Evolutionary conservation across 202 grass and related monocot species (phyloP).

Genomic region (Eragrostis tef): DNA sequence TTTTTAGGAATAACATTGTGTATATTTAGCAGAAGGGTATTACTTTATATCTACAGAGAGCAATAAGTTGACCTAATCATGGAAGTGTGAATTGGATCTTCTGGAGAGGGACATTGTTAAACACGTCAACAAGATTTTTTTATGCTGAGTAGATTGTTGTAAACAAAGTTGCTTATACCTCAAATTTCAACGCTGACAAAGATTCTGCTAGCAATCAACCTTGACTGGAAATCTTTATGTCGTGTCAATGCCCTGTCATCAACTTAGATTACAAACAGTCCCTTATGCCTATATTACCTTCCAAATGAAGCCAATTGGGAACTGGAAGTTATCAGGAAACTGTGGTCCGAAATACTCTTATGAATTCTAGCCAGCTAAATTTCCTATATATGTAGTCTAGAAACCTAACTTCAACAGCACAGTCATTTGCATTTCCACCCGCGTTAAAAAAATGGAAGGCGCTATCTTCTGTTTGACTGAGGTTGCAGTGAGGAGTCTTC

Average conservation of each 20-base stretch:
- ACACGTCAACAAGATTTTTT: background rate
- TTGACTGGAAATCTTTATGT: background rate
- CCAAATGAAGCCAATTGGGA: constrained; percentile 7
- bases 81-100: background rate
- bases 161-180: background rate
- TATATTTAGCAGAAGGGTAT: background rate
- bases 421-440: background rate
- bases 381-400: constrained; percentile 21
- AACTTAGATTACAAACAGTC: background rate
- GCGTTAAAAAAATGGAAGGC: constrained; percentile 32
- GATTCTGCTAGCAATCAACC: background rate
- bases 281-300: background rate
- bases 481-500: constrained; percentile 41
- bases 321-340: constrained; percentile 30
- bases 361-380: background rate
- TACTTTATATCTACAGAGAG: background rate
- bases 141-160: background rate
- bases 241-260: constrained; percentile 16
- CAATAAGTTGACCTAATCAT: background rate
- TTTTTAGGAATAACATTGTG: no score
- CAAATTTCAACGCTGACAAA: background rate
- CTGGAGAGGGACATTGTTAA: background rate
- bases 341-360: constrained; percentile 3
- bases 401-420: constrained; percentile 1
- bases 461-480: constrained; percentile 39